Conservation (phyloP, 331 rosid genomes). For the Malus hybrid region DNA sequence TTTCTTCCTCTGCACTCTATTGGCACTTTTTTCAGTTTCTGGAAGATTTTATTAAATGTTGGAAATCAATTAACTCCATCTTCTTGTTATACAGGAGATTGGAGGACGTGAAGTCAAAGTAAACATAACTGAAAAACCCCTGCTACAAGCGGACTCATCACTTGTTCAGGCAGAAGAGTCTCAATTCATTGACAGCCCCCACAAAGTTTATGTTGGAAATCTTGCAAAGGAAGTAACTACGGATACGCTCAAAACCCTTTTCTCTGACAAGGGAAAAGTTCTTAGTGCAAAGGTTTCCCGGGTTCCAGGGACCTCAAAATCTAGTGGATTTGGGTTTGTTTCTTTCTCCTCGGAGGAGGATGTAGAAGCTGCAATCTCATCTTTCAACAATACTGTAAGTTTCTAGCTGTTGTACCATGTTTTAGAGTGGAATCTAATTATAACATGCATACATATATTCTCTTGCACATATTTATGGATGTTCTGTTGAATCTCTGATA, state of each 20-base stretch:
- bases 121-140: conserved; percentile 80
- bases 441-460: not conserved
- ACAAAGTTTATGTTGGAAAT: conserved; percentile 91
- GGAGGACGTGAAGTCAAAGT: conserved; percentile 81
- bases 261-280: conserved; percentile 72
- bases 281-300: conserved; percentile 90
- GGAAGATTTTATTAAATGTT: not conserved
- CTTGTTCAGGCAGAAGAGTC: conserved; percentile 61
- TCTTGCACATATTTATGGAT: not conserved
- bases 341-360: conserved; percentile 81
- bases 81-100: conserved; percentile 48
- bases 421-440: not conserved
- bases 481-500: not conserved
- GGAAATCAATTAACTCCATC: not conserved
- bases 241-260: conserved; percentile 50
- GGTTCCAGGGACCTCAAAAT: conserved; percentile 86
- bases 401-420: conserved; percentile 10
- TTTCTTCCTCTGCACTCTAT: not conserved
- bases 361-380: conserved; percentile 71
- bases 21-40: not conserved
- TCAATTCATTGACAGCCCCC: conserved; percentile 69
- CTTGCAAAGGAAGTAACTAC: conserved; percentile 72
- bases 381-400: conserved; percentile 81
- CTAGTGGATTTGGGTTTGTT: conserved; percentile 83
- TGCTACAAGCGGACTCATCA: conserved; percentile 34